Conservation (phyloP, 768 basidiomycete genomes). For the Tephrocybe sp. region DNA sequence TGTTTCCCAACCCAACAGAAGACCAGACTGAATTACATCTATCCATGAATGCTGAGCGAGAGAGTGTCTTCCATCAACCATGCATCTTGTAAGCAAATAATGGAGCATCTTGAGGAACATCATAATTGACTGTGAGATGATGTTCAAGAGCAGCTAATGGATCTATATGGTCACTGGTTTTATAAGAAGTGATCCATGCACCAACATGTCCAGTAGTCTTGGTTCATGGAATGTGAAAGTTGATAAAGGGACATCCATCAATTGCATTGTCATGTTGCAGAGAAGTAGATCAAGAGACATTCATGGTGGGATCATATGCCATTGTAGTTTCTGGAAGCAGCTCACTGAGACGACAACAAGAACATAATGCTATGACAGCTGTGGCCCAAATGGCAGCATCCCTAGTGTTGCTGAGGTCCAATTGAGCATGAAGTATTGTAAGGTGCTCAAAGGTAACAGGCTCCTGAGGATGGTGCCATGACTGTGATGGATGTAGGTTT, state of each 20-base stretch:
- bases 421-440: slow-evolving; percentile 6
- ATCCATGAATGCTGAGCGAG: neutral
- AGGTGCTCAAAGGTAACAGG: slow-evolving; percentile 34
- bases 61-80: neutral
- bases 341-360: slow-evolving; percentile 7
- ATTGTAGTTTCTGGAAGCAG: neutral
- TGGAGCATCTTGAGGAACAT: slow-evolving; percentile 8
- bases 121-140: slow-evolving; percentile 20
- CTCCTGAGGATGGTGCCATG: slow-evolving; percentile 9
- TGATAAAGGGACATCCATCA: slow-evolving; percentile 3
- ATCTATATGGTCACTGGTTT: slow-evolving; percentile 3
- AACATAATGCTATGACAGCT: neutral
- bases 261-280: too few relatives aligned
- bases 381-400: slow-evolving; percentile 11
- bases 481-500: slow-evolving; percentile 5
- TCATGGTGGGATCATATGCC: neutral
- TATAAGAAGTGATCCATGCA: too few relatives aligned
- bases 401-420: slow-evolving; percentile 12
- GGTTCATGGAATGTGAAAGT: slow-evolving; percentile 31
- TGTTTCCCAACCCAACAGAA: neutral
- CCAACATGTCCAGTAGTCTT: too few relatives aligned
- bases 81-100: slow-evolving; percentile 14
- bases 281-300: too few relatives aligned
- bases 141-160: slow-evolving; percentile 18
- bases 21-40: neutral